phyloP scores from a whole-genome alignment of 2,329 filamentous ascomycete genomes.

The Teratosphaeria epicoccoides region DNA sequence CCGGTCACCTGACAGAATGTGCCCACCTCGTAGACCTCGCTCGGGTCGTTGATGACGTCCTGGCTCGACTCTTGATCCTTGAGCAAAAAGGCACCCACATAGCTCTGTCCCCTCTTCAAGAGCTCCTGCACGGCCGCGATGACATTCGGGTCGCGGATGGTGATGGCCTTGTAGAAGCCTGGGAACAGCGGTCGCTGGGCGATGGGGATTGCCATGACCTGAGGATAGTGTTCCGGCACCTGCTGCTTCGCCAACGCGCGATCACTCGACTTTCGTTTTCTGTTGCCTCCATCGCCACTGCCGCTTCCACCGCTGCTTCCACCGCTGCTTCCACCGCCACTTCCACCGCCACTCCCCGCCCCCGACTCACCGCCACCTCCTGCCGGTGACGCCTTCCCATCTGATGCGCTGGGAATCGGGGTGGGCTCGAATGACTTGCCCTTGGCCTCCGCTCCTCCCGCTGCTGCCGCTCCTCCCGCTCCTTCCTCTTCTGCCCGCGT shows the following conservation, averaged over 20 bases:
- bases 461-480: too few species aligned
- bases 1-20: slow-evolving; percentile 98
- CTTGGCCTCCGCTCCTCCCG: slow-evolving; percentile 30
- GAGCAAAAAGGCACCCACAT: slow-evolving; percentile 92
- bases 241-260: slow-evolving; percentile 68
- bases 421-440: slow-evolving; percentile 41
- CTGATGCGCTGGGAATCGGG: slow-evolving; percentile 41
- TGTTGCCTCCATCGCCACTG: slow-evolving; percentile 49
- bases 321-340: slow-evolving; percentile 30
- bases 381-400: slow-evolving; percentile 51
- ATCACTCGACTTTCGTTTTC: slow-evolving; percentile 56
- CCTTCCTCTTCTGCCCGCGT: slow-evolving; percentile 12
- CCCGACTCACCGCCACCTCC: slow-evolving; percentile 41
- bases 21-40: slow-evolving; percentile 90
- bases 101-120: slow-evolving; percentile 92
- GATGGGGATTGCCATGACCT: slow-evolving; percentile 95
- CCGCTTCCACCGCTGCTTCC: slow-evolving; percentile 27
- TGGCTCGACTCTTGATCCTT: slow-evolving; percentile 92
- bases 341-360: slow-evolving; percentile 22
- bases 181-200: slow-evolving; percentile 88
- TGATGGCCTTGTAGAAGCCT: slow-evolving; percentile 98
- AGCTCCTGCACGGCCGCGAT: slow-evolving; percentile 88
- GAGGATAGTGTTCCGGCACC: slow-evolving; percentile 90
- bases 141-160: slow-evolving; percentile 85
- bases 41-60: slow-evolving; percentile 79